Base-by-base conservation (phyloP, 2,329 filamentous ascomycete genomes). In the Plectosphaerella cucumerina region DNA sequence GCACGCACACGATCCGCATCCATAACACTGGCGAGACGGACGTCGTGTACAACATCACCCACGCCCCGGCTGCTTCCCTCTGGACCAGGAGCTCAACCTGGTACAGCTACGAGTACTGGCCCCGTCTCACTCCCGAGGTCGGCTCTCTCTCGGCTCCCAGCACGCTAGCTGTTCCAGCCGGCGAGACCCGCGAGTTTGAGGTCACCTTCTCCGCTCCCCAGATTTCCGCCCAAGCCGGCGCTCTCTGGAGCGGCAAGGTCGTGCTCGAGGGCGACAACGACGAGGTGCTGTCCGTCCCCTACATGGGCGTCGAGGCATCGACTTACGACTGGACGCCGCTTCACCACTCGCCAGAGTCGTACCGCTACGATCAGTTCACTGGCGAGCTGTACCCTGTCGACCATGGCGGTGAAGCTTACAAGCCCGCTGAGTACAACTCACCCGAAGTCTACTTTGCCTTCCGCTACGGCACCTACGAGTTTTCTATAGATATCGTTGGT, bases 281-380 rank as follows among this genome's bases (percentile, higher is more conserved):
- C 33, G 53, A 60, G 49, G 44, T 55, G 1, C 6, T 59, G 4
- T 23, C 56, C 2, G 46, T 60, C 10, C 55, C 58, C 0, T 60
- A 59, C 45, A 55, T 59, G 44, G 59, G 59, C 1, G 35, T 59
- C 22, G 56, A 60, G 42, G 56, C 48, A 1, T 60, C 58, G 1
- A 59, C 56, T 2, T 60, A 60, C 33, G 37, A 58, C 35, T 60
- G 58, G 57, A 56, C 53, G 1, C 45, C 58, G 2, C 52, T 60
- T 1, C 51, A 59, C 12, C 51, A 48, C 4, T 47, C 43, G 4
- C 56, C 58, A 3, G 47, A 57, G 35, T 42, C 34, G 0, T 59
- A 55, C 44, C 47, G 56, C 14, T 58, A 53, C 11, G 57, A 59
- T n/a, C 35, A 49, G 5, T 23, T 8, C 1, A 44, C 39, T 8